phyloP scores from a whole-genome alignment of 371 early-diverging fungal species.

The Blakeslea trispora region DNA sequence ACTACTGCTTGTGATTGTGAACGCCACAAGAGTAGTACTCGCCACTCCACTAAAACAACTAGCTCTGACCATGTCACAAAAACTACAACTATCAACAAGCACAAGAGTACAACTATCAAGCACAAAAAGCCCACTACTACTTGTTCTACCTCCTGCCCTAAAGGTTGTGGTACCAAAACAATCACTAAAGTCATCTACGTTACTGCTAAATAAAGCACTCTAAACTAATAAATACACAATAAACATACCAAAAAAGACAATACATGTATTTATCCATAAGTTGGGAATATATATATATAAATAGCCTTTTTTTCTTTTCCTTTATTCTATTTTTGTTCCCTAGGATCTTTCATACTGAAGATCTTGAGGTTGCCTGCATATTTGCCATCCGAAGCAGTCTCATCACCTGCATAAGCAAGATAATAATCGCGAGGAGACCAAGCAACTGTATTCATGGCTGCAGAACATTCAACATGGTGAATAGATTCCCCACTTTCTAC shows the following conservation, averaged over 20 bases:
- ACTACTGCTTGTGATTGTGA: not conserved
- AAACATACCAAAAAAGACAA: too few species aligned
- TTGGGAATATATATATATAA: not conserved
- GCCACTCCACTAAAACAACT: not conserved
- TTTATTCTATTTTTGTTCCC: constrained; percentile 15
- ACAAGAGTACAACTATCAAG: not conserved
- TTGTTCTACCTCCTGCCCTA: not conserved
- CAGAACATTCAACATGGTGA: constrained; percentile 65
- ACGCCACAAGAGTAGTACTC: not conserved
- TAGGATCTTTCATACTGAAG: constrained; percentile 45
- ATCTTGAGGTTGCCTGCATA: constrained; percentile 52
- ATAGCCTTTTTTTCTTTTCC: not conserved
- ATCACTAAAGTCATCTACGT: not conserved
- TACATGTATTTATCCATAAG: too few species aligned
- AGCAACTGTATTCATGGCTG: constrained; percentile 79
- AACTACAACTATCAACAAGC: not conserved
- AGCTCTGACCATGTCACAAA: not conserved
- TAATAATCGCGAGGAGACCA: constrained; percentile 84
- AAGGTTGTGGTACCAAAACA: not conserved
- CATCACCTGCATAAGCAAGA: constrained; percentile 85
- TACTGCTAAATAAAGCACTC: not conserved
- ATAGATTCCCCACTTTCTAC: constrained; percentile 78
- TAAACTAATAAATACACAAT: too few species aligned
- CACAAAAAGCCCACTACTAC: too few species aligned
- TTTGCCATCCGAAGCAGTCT: constrained; percentile 48